phyloP scores from a whole-genome alignment of 2,329 filamentous ascomycete species.

The Helminthosporium solani region DNA sequence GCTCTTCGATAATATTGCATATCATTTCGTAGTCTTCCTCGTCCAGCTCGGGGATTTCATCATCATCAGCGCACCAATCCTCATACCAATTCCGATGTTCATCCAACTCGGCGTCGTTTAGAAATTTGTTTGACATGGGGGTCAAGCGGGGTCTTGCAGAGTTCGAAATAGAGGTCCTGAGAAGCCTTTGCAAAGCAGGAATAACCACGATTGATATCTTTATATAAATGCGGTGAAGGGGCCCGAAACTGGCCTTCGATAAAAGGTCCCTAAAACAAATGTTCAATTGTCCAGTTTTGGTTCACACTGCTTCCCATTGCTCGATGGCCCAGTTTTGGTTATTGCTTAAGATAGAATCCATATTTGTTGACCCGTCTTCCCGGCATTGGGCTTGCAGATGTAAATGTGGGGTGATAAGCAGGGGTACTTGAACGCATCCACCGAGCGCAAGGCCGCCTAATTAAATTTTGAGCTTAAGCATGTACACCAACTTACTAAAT shows the following conservation, averaged over 20 bases:
- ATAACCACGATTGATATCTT: not conserved
- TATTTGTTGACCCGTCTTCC: too few species aligned
- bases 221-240: slow-evolving; percentile 2
- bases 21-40: slow-evolving; percentile 6
- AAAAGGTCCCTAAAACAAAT: not conserved
- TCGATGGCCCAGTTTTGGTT: too few species aligned
- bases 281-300: too few species aligned
- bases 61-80: slow-evolving; percentile 5
- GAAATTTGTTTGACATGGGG: slow-evolving; percentile 4
- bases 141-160: slow-evolving; percentile 6
- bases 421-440: too few species aligned
- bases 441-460: too few species aligned
- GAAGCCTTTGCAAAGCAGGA: slow-evolving; percentile 1
- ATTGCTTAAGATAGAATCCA: too few species aligned
- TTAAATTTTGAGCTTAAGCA: too few species aligned
- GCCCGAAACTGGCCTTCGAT: slow-evolving; percentile 3
- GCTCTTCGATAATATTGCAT: slow-evolving; percentile 8
- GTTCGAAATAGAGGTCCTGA: slow-evolving; percentile 6
- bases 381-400: too few species aligned
- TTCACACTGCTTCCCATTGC: too few species aligned
- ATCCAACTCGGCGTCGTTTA: slow-evolving; percentile 5
- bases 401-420: too few species aligned
- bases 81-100: slow-evolving; percentile 6
- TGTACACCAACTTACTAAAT: too few species aligned
- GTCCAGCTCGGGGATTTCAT: slow-evolving; percentile 5